These are phyloP conservation scores for Stagonosporopsis rhizophila DNA, from an alignment of 2,329 filamentous ascomycete genomes.

Conservation along the genomic window DNA sequence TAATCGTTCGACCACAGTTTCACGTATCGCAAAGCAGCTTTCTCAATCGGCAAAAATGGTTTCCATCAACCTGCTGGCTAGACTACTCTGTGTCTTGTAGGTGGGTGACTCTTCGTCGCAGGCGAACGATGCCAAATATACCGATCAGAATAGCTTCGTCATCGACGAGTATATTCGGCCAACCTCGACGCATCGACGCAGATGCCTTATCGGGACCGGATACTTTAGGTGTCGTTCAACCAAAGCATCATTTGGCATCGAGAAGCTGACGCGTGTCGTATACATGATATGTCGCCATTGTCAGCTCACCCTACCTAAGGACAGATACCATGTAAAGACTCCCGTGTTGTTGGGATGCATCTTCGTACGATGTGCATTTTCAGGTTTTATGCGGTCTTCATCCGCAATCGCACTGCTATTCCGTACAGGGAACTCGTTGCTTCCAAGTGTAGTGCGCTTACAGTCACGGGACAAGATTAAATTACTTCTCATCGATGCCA, in stretches of 20 bases:
- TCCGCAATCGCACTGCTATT: not conserved
- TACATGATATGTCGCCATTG: not conserved
- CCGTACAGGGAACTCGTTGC: not conserved
- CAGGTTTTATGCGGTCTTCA: not conserved
- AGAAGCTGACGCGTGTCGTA: not conserved
- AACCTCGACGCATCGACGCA: slow-evolving; percentile 1
- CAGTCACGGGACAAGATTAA: too few species aligned
- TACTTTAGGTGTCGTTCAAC: not conserved
- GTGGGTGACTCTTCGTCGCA: not conserved
- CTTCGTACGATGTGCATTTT: not conserved
- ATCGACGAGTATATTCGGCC: not conserved
- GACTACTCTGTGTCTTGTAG: not conserved
- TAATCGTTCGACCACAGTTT: slow-evolving; percentile 32
- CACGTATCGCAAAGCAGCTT: slow-evolving; percentile 12
- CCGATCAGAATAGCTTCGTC: slow-evolving; percentile 1
- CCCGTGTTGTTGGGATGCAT: not conserved
- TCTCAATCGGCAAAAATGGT: not conserved
- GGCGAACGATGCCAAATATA: not conserved
- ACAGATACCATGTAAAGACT: not conserved
- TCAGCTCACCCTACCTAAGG: not conserved
- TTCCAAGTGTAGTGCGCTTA: not conserved
- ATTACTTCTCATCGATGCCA: not conserved
- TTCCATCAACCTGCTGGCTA: not conserved
- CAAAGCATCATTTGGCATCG: not conserved
- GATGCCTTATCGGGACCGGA: not conserved